phyloP scores from a whole-genome alignment of 2,329 filamentous ascomycete genomes.

The Diaporthe sp. region DNA sequence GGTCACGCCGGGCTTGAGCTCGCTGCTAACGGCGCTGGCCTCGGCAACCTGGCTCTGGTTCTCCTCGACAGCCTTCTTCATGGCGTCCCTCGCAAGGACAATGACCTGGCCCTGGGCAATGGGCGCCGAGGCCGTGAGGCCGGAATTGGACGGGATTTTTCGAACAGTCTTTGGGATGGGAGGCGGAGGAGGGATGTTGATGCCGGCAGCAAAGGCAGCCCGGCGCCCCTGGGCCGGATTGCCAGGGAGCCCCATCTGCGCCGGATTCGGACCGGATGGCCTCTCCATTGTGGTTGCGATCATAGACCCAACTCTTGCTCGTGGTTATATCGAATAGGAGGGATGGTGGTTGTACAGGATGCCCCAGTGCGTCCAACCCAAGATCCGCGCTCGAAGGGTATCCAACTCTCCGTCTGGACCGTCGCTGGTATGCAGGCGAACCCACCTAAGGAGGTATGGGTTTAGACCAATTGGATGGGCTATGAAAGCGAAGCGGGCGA shows the following conservation, averaged over 20 bases:
- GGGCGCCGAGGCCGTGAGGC: slow-evolving; percentile 60
- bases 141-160: slow-evolving; percentile 57
- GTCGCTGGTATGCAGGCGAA: slow-evolving; percentile 14
- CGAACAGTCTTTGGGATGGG: slow-evolving; percentile 58
- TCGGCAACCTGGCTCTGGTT: slow-evolving; percentile 72
- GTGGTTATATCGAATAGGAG: slow-evolving; percentile 2
- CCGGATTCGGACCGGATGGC: slow-evolving; percentile 37
- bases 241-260: slow-evolving; percentile 46
- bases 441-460: slow-evolving; percentile 10
- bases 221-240: slow-evolving; percentile 49
- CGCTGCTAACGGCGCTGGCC: slow-evolving; percentile 67
- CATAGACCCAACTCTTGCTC: slow-evolving; percentile 26
- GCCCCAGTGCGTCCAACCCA: slow-evolving; percentile 13
- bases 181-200: slow-evolving; percentile 54
- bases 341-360: slow-evolving; percentile 6
- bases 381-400: slow-evolving; percentile 10
- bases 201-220: slow-evolving; percentile 41
- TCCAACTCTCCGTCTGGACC: background rate
- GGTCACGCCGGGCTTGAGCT: slow-evolving; percentile 77
- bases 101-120: slow-evolving; percentile 74
- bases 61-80: slow-evolving; percentile 74
- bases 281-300: slow-evolving; percentile 38
- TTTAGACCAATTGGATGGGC: slow-evolving; percentile 31
- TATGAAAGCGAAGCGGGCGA: slow-evolving; percentile 18
- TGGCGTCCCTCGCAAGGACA: slow-evolving; percentile 72